Evolutionary conservation across 352 stramenopile species (phyloP).

Genomic region (Albugo candida): DNA sequence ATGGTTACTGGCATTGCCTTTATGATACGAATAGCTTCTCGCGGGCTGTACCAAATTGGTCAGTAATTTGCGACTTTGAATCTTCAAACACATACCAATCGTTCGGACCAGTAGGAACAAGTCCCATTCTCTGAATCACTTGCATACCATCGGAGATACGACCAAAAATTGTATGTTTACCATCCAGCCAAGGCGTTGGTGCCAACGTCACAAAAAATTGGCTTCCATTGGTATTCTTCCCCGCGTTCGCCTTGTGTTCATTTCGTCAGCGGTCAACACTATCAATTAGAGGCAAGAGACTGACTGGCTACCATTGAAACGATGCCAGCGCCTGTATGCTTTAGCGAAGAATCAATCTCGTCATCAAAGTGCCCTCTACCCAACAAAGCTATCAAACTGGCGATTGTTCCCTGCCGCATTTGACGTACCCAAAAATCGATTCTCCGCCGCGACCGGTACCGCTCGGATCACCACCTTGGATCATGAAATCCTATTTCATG

Average conservation of each 20-base stretch:
- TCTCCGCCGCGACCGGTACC: slow-evolving; percentile 84
- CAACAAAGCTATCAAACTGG: background rate
- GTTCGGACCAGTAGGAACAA: slow-evolving; percentile 73
- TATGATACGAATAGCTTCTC: too few species aligned
- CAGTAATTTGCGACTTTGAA: background rate
- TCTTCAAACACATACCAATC: slow-evolving; percentile 29
- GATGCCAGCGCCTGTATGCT: slow-evolving; percentile 86
- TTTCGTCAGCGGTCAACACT: background rate
- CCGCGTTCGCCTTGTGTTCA: slow-evolving; percentile 61
- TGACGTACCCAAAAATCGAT: slow-evolving; percentile 72
- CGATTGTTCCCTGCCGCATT: too few species aligned
- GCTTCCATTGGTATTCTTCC: slow-evolving; percentile 82
- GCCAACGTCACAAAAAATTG: slow-evolving; percentile 91
- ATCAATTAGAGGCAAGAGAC: background rate
- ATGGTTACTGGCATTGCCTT: too few species aligned
- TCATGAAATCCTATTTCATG: slow-evolving; percentile 82
- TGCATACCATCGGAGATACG: slow-evolving; percentile 85
- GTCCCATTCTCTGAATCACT: slow-evolving; percentile 81
- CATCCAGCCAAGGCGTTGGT: slow-evolving; percentile 86
- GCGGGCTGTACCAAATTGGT: too few species aligned
- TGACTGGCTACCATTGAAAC: slow-evolving; percentile 54
- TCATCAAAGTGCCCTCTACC: slow-evolving; percentile 84
- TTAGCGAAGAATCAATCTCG: slow-evolving; percentile 83
- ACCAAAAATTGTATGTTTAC: slow-evolving; percentile 91
- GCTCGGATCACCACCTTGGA: slow-evolving; percentile 89